Evolutionary conservation across 768 basidiomycete genomes (phyloP).

Genomic region (Galerina sulciceps): DNA sequence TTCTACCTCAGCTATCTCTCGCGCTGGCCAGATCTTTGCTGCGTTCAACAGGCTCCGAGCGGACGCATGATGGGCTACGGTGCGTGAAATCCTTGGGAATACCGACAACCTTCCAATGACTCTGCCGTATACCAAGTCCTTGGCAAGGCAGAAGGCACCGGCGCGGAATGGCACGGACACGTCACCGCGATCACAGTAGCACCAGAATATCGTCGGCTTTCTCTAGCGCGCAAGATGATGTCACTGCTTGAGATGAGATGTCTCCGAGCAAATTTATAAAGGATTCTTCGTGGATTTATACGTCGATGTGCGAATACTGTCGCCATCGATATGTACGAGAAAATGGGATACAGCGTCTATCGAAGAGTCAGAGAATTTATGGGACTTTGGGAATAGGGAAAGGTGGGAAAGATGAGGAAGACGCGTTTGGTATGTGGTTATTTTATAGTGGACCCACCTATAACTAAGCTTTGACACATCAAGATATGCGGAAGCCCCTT

Average conservation of each 20-base stretch:
- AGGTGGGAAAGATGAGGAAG: slow-evolving; percentile 82
- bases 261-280: slow-evolving; percentile 80
- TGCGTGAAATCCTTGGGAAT: slow-evolving; percentile 39
- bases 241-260: slow-evolving; percentile 80
- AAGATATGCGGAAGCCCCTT: slow-evolving; percentile 77
- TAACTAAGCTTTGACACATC: background rate
- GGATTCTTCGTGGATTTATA: slow-evolving; percentile 96
- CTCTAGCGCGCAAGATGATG: slow-evolving; percentile 89
- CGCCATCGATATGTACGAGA: slow-evolving; percentile 92
- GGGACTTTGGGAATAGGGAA: slow-evolving; percentile 75
- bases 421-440: slow-evolving; percentile 79
- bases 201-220: slow-evolving; percentile 88
- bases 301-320: slow-evolving; percentile 87
- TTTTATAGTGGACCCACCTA: background rate
- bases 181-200: slow-evolving; percentile 95
- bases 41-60: slow-evolving; percentile 77
- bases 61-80: slow-evolving; percentile 94
- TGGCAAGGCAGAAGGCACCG: slow-evolving; percentile 87
- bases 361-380: slow-evolving; percentile 88
- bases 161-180: slow-evolving; percentile 88
- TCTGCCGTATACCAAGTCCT: slow-evolving; percentile 59
- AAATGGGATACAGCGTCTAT: slow-evolving; percentile 92
- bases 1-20: slow-evolving; percentile 91
- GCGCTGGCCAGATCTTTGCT: slow-evolving; percentile 92
- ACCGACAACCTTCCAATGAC: background rate